Evolutionary conservation across 2,329 filamentous ascomycete species (phyloP).

Genomic region (Fusarium sp.): DNA sequence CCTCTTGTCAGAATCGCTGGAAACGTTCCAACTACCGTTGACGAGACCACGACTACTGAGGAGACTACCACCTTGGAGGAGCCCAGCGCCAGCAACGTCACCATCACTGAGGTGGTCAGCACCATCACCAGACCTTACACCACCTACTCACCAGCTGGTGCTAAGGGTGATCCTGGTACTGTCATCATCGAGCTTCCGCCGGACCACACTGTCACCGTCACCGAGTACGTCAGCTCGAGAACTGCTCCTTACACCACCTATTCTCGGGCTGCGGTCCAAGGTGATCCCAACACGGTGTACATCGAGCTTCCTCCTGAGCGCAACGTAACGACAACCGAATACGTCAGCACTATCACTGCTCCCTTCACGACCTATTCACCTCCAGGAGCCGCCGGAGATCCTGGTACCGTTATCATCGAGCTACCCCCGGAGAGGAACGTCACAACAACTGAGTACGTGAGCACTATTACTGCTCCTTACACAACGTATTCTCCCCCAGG

Average conservation of each 20-base stretch:
- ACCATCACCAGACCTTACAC: conserved; percentile 24
- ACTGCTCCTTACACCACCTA: conserved; percentile 19
- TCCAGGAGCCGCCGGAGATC: conserved; percentile 6
- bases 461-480: conserved; percentile 4
- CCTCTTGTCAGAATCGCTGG: conserved; percentile 9
- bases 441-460: conserved; percentile 13
- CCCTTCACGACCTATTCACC: conserved; percentile 10
- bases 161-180: neutral
- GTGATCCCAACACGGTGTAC: conserved; percentile 20
- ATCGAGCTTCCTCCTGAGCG: conserved; percentile 20
- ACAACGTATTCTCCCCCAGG: conserved; percentile 16
- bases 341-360: conserved; percentile 6
- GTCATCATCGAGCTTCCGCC: conserved; percentile 2
- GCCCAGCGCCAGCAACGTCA: conserved; percentile 1
- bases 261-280: conserved; percentile 5
- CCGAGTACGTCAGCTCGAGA: conserved; percentile 10
- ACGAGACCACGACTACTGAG: neutral
- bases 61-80: neutral
- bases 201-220: neutral
- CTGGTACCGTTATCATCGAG: conserved; percentile 1
- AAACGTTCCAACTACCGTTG: neutral
- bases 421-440: conserved; percentile 11
- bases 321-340: conserved; percentile 10
- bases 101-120: conserved; percentile 18
- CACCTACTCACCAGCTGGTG: neutral